A percentile compares a stretch with the other conserved stretches of the same genome.
Evolutionary conservation across 768 basidiomycete genomes (phyloP).

Genomic region (Kwoniella sp.): DNA sequence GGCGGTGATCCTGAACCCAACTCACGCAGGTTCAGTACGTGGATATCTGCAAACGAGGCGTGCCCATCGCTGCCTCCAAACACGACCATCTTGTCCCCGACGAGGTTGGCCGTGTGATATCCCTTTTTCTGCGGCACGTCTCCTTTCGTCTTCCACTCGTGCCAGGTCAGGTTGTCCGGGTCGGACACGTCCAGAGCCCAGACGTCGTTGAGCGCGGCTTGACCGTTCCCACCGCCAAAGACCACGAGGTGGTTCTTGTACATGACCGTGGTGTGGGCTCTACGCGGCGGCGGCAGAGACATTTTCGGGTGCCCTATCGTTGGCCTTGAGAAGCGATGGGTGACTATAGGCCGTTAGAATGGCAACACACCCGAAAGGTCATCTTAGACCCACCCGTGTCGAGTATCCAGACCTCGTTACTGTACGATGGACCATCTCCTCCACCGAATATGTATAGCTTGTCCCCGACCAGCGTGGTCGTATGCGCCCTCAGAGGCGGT

Average conservation of each 20-base stretch:
- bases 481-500: slow-evolving; percentile 80
- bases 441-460: slow-evolving; percentile 82
- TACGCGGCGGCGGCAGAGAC: slow-evolving; percentile 59
- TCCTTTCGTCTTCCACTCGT: slow-evolving; percentile 58
- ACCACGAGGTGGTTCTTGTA: slow-evolving; percentile 71
- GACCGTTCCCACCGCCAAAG: slow-evolving; percentile 91
- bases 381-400: slow-evolving; percentile 63
- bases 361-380: too few species aligned
- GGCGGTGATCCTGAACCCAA: slow-evolving; percentile 7
- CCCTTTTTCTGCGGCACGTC: slow-evolving; percentile 55
- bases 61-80: slow-evolving; percentile 87
- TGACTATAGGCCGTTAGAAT: slow-evolving; percentile 17
- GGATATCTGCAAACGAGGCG: slow-evolving; percentile 82
- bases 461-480: slow-evolving; percentile 67
- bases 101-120: slow-evolving; percentile 85
- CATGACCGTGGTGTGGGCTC: slow-evolving; percentile 80
- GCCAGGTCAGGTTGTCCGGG: slow-evolving; percentile 58
- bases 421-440: slow-evolving; percentile 75
- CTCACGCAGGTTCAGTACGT: slow-evolving; percentile 79
- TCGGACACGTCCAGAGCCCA: slow-evolving; percentile 74
- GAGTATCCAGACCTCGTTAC: slow-evolving; percentile 74
- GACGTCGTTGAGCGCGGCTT: slow-evolving; percentile 81
- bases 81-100: slow-evolving; percentile 79
- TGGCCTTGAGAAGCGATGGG: slow-evolving; percentile 48
- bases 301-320: slow-evolving; percentile 27